phyloP scores from a whole-genome alignment of 164 flowering plant genomes.

The Tinospora cordifolia region DNA sequence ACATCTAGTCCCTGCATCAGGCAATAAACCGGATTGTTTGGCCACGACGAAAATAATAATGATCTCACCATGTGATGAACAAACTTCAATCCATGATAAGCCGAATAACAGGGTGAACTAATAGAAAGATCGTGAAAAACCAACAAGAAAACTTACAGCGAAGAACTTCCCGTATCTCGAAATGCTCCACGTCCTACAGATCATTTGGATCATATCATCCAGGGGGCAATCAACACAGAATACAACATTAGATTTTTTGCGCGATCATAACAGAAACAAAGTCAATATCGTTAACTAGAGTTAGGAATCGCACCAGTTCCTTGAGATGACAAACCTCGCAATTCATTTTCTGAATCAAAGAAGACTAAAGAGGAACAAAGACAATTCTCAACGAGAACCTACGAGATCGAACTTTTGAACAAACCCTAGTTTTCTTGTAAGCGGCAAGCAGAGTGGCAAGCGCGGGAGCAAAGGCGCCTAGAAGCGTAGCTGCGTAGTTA shows the following conservation, averaged over 20 bases:
- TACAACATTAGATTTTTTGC: neutral
- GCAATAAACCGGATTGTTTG: too few relatives aligned
- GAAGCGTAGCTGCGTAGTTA: too few relatives aligned
- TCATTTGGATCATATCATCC: neutral
- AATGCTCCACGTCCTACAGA: conserved; percentile 79
- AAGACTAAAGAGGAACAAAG: conserved; percentile 8
- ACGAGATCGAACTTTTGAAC: too few relatives aligned
- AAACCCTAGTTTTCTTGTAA: too few relatives aligned
- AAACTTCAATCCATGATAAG: neutral
- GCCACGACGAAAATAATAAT: too few relatives aligned
- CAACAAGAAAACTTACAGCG: conserved; percentile 50
- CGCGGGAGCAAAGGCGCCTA: too few relatives aligned
- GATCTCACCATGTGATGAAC: too few relatives aligned
- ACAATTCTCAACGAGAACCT: conserved; percentile 4
- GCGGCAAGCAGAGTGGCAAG: too few relatives aligned
- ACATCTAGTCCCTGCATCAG: too few relatives aligned
- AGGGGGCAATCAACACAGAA: neutral
- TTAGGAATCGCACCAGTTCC: conserved; percentile 50
- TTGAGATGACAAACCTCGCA: conserved; percentile 88
- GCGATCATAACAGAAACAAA: neutral
- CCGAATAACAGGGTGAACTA: neutral
- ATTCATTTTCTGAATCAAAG: conserved; percentile 35
- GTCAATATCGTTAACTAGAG: neutral
- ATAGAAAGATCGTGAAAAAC: neutral
- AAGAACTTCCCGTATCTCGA: conserved; percentile 83